These are phyloP conservation scores for Lonicera japonica DNA, from an alignment of 129 eudicot genomes.

Conservation along the genomic window DNA sequence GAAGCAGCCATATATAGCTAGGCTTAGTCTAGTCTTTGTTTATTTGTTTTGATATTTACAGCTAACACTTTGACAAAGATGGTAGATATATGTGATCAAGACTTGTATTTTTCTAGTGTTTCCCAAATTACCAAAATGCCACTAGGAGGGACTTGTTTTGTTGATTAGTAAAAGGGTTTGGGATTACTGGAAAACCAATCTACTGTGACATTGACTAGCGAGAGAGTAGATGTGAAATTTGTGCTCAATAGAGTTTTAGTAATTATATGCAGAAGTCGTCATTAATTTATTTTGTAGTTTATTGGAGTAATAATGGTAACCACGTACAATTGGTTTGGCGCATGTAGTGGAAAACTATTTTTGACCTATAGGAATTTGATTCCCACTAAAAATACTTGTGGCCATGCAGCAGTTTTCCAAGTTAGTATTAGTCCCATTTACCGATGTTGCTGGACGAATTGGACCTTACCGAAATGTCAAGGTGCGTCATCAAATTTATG, in stretches of 20 bases:
- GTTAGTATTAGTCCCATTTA: too few relatives aligned
- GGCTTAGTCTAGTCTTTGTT: constrained; percentile 14
- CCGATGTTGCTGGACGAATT: too few relatives aligned
- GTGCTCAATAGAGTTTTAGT: background rate
- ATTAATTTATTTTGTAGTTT: too few relatives aligned
- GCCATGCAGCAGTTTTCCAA: too few relatives aligned
- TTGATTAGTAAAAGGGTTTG: background rate
- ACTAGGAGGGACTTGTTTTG: background rate
- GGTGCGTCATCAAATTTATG: too few relatives aligned
- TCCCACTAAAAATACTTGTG: too few relatives aligned
- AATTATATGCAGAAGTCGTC: too few relatives aligned
- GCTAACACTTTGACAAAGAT: constrained; percentile 65
- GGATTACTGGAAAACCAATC: background rate
- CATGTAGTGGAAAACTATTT: too few relatives aligned
- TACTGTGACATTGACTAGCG: background rate
- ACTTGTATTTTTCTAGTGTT: constrained; percentile 5
- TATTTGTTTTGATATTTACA: constrained; percentile 27
- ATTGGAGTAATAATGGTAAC: too few relatives aligned
- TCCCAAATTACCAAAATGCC: background rate
- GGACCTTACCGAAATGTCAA: too few relatives aligned
- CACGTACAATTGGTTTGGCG: too few relatives aligned
- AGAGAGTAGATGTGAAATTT: background rate
- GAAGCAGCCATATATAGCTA: constrained; percentile 38
- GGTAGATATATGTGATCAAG: constrained; percentile 11
- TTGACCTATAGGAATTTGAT: too few relatives aligned